Conservation (phyloP, 331 rosid species). For the Telfairia occidentalis region DNA sequence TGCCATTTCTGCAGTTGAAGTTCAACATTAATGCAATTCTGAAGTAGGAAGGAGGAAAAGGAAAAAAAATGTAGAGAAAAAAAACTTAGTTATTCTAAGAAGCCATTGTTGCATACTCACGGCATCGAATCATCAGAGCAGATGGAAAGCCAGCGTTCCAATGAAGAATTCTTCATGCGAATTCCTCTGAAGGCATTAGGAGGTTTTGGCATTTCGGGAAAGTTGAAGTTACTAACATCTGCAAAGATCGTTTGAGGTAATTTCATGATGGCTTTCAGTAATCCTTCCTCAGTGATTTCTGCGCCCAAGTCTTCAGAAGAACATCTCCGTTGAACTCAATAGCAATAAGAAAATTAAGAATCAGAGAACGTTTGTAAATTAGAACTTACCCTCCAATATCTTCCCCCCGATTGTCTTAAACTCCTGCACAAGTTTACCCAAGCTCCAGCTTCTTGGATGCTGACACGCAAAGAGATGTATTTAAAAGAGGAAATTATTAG, state of each 20-base stretch:
- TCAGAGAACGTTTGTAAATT: background rate
- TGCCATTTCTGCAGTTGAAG: slow-evolving; percentile 51
- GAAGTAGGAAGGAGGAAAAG: background rate
- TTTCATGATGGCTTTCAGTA: slow-evolving; percentile 51
- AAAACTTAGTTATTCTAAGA: background rate
- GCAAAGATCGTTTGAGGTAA: slow-evolving; percentile 33
- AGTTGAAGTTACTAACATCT: slow-evolving; percentile 44
- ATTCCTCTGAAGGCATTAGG: slow-evolving; percentile 79
- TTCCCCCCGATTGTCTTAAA: slow-evolving; percentile 53
- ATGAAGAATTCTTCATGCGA: slow-evolving; percentile 69
- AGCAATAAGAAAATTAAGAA: slow-evolving; percentile 20
- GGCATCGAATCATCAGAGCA: slow-evolving; percentile 64
- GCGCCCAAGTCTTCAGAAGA: slow-evolving; percentile 50
- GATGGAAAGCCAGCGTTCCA: slow-evolving; percentile 89
- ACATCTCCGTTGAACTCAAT: slow-evolving; percentile 17
- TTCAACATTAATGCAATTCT: slow-evolving; percentile 10
- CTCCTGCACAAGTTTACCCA: slow-evolving; percentile 71
- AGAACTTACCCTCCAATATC: slow-evolving; percentile 61
- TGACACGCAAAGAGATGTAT: slow-evolving; percentile 28
- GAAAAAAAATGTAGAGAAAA: background rate
- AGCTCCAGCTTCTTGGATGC: slow-evolving; percentile 78
- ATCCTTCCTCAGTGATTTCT: slow-evolving; percentile 48
- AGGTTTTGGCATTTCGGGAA: slow-evolving; percentile 70
- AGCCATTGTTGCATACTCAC: slow-evolving; percentile 35
- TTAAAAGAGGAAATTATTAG: slow-evolving; percentile 16